Base-by-base conservation (phyloP, 768 basidiomycete species). In the Flagelloscypha sp. region DNA sequence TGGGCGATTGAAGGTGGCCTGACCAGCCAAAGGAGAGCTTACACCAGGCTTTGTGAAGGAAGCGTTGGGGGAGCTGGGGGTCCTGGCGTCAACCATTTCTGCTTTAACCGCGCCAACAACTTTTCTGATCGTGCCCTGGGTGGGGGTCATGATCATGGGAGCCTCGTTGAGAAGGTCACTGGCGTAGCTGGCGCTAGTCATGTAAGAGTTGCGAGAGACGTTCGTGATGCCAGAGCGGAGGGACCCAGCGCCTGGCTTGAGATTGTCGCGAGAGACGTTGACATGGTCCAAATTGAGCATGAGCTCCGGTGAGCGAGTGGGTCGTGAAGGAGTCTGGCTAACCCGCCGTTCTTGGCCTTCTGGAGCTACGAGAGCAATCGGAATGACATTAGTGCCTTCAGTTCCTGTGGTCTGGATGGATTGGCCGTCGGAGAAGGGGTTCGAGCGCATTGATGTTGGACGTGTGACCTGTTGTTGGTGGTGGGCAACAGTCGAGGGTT, bases 341-440 rank as follows among this genome's bases (percentile, higher is more conserved):
- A 16, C 51, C 48, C 11, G 50, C 38, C n/a, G 48, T 3, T 42
- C 44, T 15, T 57, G 53, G 8, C 70, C 66, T 15, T 74, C 74
- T 12, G 81, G 74, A 16, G 79, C 59, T 23, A 88, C 79, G 27
- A 88, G 66, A 9, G 85, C 85, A 41, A 89, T 88, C 42, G 85
- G 85, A 39, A 89, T 89, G 44, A 87, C 85, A 46, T 89, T 89
- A 16, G 86, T 84, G 27, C 74, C 74, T 50, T 84, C 79, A 10
- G 84, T 80, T 28, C 74, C 70, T n/a, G 79, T 75, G 19, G 86
- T 89, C 56, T 84, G 82, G 40, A 89, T 89, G 24, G 85, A 88
- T 31, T 81, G 74, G 18, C 57, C 60, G 48, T 89, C 85, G 27
- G 74, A 72, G 56, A 88, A 89, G 16, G 85, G 85, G 62, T 88